Base-by-base conservation (phyloP, 306 rosid genomes). In the Sphenostylis stenocarpa region DNA sequence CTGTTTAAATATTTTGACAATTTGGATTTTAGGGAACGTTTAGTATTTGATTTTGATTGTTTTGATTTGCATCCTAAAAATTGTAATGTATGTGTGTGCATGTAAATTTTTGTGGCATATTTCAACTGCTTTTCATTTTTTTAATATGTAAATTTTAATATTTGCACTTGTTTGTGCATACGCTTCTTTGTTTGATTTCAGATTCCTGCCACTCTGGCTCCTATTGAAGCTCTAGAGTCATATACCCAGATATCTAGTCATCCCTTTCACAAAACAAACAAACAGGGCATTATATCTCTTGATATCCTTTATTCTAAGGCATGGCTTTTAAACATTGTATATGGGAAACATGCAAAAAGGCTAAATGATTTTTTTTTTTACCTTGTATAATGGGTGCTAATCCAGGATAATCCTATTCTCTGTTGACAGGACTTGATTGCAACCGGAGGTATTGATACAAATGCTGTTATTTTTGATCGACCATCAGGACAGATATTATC, bases 221-320 rank as follows among this genome's bases (percentile, higher is more conserved):
- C 98, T 34, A 49, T 88, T 88, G 98, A 91, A 17, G 91, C 86
- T 76, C 4, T 96, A 56, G 99, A 89, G 84, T 83, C 89, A 70
- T 96, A 91, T 79, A 96, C 97, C 39, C 99, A 92, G 82, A 96
- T 93, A 82, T 92, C 99, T 72, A 96, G 99, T 67, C 99, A 96
- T 38, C 99, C 99, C 63, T 88, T 96, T 68, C 97, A 96, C 82
- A 96, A 91, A 87, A 96, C 99, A 15, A 96, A 67, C 93, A 96
- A 93, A 83, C 99, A 96, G 44, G 99, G 99, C 63, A 88, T 96
- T 85, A 57, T 67, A 77, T 89, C 94, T 66, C 83, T 96, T 67
- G 99, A 96, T 79, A 85, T 96, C 75, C 88, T 88, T 77, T 60
- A 80, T 71, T 77, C 87, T 31, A 96, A 92, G 99, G 99, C 92